Conservation (phyloP, 768 basidiomycete species). For the Pisolithus orientalis region DNA sequence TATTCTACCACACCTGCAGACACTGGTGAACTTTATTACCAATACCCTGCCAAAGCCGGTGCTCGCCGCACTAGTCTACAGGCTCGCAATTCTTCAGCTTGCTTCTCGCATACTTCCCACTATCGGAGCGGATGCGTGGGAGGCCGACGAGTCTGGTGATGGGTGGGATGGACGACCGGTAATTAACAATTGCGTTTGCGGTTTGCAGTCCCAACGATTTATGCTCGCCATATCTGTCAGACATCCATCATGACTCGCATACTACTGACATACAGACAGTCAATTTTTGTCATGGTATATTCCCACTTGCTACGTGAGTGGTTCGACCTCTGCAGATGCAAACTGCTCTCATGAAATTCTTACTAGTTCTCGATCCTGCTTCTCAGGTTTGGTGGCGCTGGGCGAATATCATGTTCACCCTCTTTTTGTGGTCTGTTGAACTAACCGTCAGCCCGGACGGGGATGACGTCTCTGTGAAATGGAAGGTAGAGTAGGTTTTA, state of each 20-base stretch:
- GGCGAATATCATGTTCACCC: slow-evolving; percentile 85
- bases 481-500: slow-evolving; percentile 59
- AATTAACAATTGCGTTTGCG: slow-evolving; percentile 6
- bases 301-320: slow-evolving; percentile 76
- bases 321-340: background rate
- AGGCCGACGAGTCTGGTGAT: slow-evolving; percentile 56
- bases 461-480: slow-evolving; percentile 58
- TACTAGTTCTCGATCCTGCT: slow-evolving; percentile 76
- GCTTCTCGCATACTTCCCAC: slow-evolving; percentile 81
- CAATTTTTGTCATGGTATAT: slow-evolving; percentile 82
- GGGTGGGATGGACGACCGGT: slow-evolving; percentile 73
- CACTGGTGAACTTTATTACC: slow-evolving; percentile 72
- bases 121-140: slow-evolving; percentile 79
- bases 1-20: slow-evolving; percentile 75
- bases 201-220: background rate
- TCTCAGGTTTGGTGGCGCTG: slow-evolving; percentile 94
- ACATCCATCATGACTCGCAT: slow-evolving; percentile 72
- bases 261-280: slow-evolving; percentile 75
- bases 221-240: slow-evolving; percentile 30
- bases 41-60: slow-evolving; percentile 85
- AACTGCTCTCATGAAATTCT: background rate
- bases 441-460: slow-evolving; percentile 74
- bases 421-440: slow-evolving; percentile 79
- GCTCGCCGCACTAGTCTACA: slow-evolving; percentile 71
- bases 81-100: slow-evolving; percentile 72